These are phyloP conservation scores for Digitaria exilis DNA, from an alignment of 202 grass and related monocot genomes.

Conservation along the genomic window DNA sequence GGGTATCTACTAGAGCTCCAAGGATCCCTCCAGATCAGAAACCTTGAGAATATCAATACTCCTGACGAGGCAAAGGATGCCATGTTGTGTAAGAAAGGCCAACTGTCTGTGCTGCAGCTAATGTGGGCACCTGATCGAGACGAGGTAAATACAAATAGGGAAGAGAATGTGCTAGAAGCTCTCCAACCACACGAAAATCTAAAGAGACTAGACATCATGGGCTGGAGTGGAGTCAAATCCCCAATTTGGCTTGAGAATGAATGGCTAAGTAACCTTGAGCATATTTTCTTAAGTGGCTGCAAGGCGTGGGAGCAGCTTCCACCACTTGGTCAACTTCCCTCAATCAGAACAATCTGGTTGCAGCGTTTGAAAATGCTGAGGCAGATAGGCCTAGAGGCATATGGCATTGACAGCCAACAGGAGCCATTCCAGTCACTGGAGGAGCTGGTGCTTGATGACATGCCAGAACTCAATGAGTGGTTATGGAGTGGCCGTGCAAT, in stretches of 20 bases:
- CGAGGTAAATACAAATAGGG: slow-evolving; percentile 14
- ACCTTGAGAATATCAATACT: slow-evolving; percentile 52
- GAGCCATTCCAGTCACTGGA: slow-evolving; percentile 41
- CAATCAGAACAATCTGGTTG: slow-evolving; percentile 51
- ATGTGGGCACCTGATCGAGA: slow-evolving; percentile 32
- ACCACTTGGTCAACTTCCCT: slow-evolving; percentile 58
- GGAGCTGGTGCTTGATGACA: slow-evolving; percentile 58
- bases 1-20: slow-evolving; percentile 54
- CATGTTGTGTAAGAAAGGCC: slow-evolving; percentile 41
- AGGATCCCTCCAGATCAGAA: slow-evolving; percentile 51
- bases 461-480: slow-evolving; percentile 51
- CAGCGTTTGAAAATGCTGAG: slow-evolving; percentile 42
- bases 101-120: slow-evolving; percentile 43
- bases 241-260: slow-evolving; percentile 46
- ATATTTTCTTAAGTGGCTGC: slow-evolving; percentile 45
- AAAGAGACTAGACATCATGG: slow-evolving; percentile 49
- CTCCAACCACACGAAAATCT: slow-evolving; percentile 58
- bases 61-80: slow-evolving; percentile 43
- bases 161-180: slow-evolving; percentile 47
- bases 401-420: slow-evolving; percentile 25
- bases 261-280: slow-evolving; percentile 46
- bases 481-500: slow-evolving; percentile 32
- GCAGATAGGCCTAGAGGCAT: slow-evolving; percentile 42
- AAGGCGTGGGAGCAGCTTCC: slow-evolving; percentile 49
- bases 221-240: slow-evolving; percentile 39